Evolutionary conservation across 2,329 filamentous ascomycete genomes (phyloP).

Genomic region (Pyrenochaeta sp.): DNA sequence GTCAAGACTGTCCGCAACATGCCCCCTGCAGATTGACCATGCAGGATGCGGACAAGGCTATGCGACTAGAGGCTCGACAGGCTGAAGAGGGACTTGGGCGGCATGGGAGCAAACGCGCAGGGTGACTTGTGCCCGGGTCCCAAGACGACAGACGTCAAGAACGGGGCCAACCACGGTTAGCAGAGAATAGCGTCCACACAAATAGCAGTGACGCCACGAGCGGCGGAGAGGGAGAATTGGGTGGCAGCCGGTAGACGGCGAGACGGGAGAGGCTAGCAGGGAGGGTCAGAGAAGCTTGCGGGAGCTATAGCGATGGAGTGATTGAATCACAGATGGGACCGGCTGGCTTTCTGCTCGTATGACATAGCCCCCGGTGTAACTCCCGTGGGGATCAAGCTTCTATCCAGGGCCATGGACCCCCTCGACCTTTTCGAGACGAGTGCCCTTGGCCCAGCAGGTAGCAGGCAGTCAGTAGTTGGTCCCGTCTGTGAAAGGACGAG

Average conservation of each 20-base stretch:
- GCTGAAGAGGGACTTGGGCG: conserved; percentile 39
- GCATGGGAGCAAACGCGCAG: conserved; percentile 43
- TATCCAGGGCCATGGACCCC: conserved; percentile 39
- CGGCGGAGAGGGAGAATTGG: conserved; percentile 36
- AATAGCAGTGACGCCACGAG: conserved; percentile 49
- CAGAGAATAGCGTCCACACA: conserved; percentile 37
- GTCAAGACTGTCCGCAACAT: conserved; percentile 44
- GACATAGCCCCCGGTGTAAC: conserved; percentile 52
- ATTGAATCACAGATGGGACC: conserved; percentile 44
- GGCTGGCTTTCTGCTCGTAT: conserved; percentile 47
- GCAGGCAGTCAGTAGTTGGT: conserved; percentile 2
- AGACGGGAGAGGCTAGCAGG: conserved; percentile 49
- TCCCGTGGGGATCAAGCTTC: conserved; percentile 45
- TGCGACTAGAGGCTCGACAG: conserved; percentile 38
- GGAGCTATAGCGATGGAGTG: conserved; percentile 47
- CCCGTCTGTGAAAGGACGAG: conserved; percentile 22
- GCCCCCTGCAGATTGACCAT: conserved; percentile 48
- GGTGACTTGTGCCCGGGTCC: conserved; percentile 49
- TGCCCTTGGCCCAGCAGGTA: conserved; percentile 23
- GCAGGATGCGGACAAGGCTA: conserved; percentile 49
- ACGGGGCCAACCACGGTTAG: conserved; percentile 40
- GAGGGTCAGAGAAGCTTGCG: conserved; percentile 43
- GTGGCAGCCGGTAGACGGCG: conserved; percentile 45
- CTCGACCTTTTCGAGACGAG: conserved; percentile 26
- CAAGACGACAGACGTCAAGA: conserved; percentile 40